A percentile compares a stretch with the other conserved stretches of the same genome.
phyloP scores from a whole-genome alignment of 2,329 filamentous ascomycete genomes.

The Ceratocystis alfenasii region DNA sequence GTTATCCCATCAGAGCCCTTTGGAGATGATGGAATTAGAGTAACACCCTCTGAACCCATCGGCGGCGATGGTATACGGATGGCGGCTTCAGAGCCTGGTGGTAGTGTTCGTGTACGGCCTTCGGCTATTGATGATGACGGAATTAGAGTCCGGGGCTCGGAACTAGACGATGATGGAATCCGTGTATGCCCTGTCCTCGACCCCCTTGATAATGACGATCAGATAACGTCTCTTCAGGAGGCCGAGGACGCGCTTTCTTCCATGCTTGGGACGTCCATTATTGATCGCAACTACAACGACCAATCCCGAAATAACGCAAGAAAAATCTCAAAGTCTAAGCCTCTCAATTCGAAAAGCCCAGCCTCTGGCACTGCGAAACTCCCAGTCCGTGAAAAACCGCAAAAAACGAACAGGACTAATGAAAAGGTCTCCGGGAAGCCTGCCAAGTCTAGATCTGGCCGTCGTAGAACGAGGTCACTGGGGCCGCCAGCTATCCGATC shows the following conservation, averaged over 20 bases:
- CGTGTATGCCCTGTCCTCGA: constrained; percentile 21
- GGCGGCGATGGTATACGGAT: constrained; percentile 28
- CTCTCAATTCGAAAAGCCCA: constrained; percentile 7
- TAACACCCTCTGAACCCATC: constrained; percentile 12
- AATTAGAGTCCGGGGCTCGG: constrained; percentile 16
- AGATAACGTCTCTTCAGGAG: constrained; percentile 18
- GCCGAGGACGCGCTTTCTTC: constrained; percentile 25
- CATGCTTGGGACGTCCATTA: constrained; percentile 27
- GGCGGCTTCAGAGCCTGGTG: constrained; percentile 22
- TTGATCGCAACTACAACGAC: constrained; percentile 32
- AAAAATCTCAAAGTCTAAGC: constrained; percentile 1
- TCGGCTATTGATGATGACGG: constrained; percentile 12
- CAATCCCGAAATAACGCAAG: constrained; percentile 17
- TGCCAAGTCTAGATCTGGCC: constrained; percentile 11
- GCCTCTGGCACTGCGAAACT: neutral
- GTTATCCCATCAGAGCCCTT: constrained; percentile 30
- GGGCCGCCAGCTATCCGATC: constrained; percentile 18
- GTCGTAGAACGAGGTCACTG: constrained; percentile 17
- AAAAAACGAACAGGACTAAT: neutral
- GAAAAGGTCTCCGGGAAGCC: neutral
- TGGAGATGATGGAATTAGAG: constrained; percentile 25
- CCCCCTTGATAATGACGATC: neutral
- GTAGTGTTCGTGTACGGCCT: constrained; percentile 35
- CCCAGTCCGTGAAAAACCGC: neutral
- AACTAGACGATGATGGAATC: constrained; percentile 28